phyloP scores from a whole-genome alignment of 208 protist genomes.

The Endotrypanum monterogeii region DNA sequence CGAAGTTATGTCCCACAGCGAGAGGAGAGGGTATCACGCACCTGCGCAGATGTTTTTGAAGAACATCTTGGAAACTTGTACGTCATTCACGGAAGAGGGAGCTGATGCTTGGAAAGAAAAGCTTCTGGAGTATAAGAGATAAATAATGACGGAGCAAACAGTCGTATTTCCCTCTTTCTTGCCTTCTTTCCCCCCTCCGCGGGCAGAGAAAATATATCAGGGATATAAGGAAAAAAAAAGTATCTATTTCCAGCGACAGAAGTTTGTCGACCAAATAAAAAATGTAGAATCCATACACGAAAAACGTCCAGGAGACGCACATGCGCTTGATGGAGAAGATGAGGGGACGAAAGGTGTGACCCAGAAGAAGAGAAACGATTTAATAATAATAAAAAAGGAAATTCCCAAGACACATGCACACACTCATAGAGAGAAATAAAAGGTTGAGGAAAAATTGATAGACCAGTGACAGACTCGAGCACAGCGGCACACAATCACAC shows the following conservation, averaged over 20 bases:
- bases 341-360: constrained; percentile 1
- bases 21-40: too few relatives aligned
- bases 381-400: neutral
- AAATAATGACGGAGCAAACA: too few relatives aligned
- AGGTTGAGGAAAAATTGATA: constrained; percentile 13
- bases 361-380: neutral
- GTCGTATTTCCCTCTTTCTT: too few relatives aligned
- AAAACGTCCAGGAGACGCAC: neutral
- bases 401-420: neutral
- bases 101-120: too few relatives aligned
- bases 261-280: neutral
- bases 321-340: constrained; percentile 3
- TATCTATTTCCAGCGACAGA: neutral
- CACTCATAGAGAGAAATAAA: neutral
- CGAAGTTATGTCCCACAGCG: neutral
- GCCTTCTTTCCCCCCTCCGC: too few relatives aligned
- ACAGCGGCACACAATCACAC: neutral
- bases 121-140: too few relatives aligned
- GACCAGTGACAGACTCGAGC: neutral
- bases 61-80: neutral
- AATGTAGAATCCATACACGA: neutral
- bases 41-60: neutral
- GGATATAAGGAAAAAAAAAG: neutral
- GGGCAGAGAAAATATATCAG: too few relatives aligned
- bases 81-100: neutral